Evolutionary conservation across 148 eudicot species (phyloP), one percentile per base, ranked within the genome.

Genomic region (Rhododendron vialii): DNA sequence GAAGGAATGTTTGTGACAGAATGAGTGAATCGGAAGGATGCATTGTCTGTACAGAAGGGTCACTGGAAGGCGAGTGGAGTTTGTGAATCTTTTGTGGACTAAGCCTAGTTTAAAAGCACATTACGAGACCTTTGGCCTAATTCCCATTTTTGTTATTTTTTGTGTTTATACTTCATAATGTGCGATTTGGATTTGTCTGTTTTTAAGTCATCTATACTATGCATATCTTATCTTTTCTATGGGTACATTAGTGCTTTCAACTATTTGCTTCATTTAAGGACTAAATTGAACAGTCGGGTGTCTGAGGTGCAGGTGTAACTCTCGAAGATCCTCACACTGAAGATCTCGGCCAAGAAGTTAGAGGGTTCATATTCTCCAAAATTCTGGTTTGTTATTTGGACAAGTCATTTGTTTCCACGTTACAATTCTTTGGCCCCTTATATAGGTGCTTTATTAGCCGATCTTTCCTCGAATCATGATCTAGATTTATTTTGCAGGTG

Each of bases 251-350:
- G 77, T 85, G 14, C 20, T 80, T 80, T 15, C 13, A 79, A 30
- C 50, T 76, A 24, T 82, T 50, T 36, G 22, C 78, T 86, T 84
- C 69, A 35, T 63, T 41, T 33, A 75, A 48, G 38, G 81, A 33
- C 14, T 81, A 13, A 51, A 57, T 45, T 50, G 53, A 78, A 75
- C 26, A 67, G 18, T 12, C 6, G 59, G 76, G 50, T 85, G 61
- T 75, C 9, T 85, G 86, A 82, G 38, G 77, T 88, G 90, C 93
- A 98, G 99, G 98, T 84, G 89, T 94, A 38, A 93, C 94, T 86
- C 98, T 95, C 7, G 98, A 98, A 91, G 99, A 98, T 90, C 93
- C 99, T 86, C 98, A 94, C 83, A 94, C 91, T 83, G 99, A 95
- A 93, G 98, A 94, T 92, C 96, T 96, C 76, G 94, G 93, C 91